Base-by-base conservation (phyloP, 1,284 basidiomycete genomes). In the Cryptococcus maquisensis region DNA sequence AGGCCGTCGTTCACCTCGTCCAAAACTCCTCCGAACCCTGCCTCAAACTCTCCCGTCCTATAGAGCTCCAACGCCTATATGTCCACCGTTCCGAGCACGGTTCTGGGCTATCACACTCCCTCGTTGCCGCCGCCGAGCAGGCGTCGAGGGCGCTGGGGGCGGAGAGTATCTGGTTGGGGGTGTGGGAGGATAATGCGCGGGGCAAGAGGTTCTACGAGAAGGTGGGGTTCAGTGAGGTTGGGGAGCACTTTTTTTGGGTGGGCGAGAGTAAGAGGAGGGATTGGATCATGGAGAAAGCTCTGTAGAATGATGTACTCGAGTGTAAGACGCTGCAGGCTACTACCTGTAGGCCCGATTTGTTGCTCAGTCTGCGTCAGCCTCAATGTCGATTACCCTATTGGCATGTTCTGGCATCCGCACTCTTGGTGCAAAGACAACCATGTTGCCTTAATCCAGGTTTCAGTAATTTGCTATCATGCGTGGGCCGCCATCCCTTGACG, bases 81-180 rank as follows among this genome's bases (percentile, higher is more conserved):
- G 56, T 68, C 3, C 57, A 63, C 20, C 49, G 45, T 3, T 42
- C 41, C 5, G 46, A 63, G 13, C 71, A 72, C 44, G 71, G 71
- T 1, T 50, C 45, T 0, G 70, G 70, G 0, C 47, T 69, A 0
- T 63, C 67, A 5, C 12, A 38, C 10, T 3, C 36, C 1, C 51
- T 71, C 10, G 50, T 73, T 39, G 51, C 38, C 2, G 39, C 16
- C 10, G 60, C 58, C 12, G 51, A 68, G 15, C 47, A 40, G 12
- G 10, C 57, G 15, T 55, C 60, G 6, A 54, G 52, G 37, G 32
- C 59, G 37, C 18, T 59, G 43, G 69, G 66, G 15, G 56, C 32
- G 35, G 43, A 55, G 41, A 55, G 58, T 24, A 51, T 66, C 5
- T 73, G 67, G 67, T 55, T 73, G 8, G 69, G 71, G 4, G 68